Evolutionary conservation across 257 asterid genomes (phyloP).

Genomic region (Plantago major): DNA sequence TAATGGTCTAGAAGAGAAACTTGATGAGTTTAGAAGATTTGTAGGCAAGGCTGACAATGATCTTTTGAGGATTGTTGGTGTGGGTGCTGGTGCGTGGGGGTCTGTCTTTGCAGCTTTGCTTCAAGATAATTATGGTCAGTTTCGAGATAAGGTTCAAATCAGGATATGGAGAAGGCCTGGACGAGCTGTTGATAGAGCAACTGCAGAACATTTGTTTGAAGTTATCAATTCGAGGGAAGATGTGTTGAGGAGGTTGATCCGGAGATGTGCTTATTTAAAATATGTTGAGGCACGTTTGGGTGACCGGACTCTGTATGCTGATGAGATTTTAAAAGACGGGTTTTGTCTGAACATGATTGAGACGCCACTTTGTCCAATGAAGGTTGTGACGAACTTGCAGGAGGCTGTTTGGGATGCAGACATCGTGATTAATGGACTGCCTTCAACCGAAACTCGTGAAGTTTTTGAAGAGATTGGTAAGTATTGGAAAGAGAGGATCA

Average conservation of each 20-base stretch:
- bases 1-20: slow-evolving; percentile 55
- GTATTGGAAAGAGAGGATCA: slow-evolving; percentile 84
- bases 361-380: slow-evolving; percentile 85
- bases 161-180: slow-evolving; percentile 85
- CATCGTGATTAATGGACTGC: slow-evolving; percentile 78
- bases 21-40: slow-evolving; percentile 53
- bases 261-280: slow-evolving; percentile 82
- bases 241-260: slow-evolving; percentile 71
- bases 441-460: slow-evolving; percentile 79
- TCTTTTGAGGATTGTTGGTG: slow-evolving; percentile 65
- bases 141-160: slow-evolving; percentile 66
- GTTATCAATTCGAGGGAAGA: slow-evolving; percentile 87
- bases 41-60: slow-evolving; percentile 65
- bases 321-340: slow-evolving; percentile 82
- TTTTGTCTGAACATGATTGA: slow-evolving; percentile 89
- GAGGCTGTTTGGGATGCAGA: slow-evolving; percentile 98
- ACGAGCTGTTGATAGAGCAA: slow-evolving; percentile 53
- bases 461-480: slow-evolving; percentile 71
- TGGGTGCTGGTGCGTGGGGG: slow-evolving; percentile 98
- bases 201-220: slow-evolving; percentile 76
- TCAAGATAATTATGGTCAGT: slow-evolving; percentile 74
- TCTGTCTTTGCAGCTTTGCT: slow-evolving; percentile 79
- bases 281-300: slow-evolving; percentile 90
- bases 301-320: slow-evolving; percentile 74
- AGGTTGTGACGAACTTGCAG: slow-evolving; percentile 88